These are phyloP conservation scores for Iris macrosiphon DNA, from an alignment of 106 monocot genomes.

Conservation along the genomic window DNA sequence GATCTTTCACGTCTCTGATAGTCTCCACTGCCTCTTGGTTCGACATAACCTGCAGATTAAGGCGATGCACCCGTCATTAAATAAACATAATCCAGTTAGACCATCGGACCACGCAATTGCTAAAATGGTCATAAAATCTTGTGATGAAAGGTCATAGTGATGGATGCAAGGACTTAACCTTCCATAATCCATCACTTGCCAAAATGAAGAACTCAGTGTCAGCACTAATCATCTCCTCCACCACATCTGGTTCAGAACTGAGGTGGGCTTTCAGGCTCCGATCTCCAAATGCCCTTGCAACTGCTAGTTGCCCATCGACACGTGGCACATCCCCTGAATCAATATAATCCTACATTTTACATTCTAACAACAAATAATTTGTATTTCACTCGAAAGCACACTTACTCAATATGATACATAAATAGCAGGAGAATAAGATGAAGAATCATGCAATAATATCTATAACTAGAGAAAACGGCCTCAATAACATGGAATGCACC, in stretches of 20 bases:
- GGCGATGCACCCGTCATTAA: too few relatives aligned
- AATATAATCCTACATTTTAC: too few relatives aligned
- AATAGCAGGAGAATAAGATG: too few relatives aligned
- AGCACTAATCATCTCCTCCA: conserved; percentile 28
- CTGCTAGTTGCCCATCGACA: conserved; percentile 85
- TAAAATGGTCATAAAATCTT: background rate
- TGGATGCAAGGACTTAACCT: conserved; percentile 46
- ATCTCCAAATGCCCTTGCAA: conserved; percentile 89
- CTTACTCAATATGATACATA: too few relatives aligned
- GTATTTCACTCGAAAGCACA: too few relatives aligned
- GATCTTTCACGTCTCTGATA: conserved; percentile 52
- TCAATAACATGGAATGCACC: too few relatives aligned
- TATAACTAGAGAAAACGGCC: too few relatives aligned
- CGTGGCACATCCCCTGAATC: conserved; percentile 90
- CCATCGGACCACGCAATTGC: background rate
- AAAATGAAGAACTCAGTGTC: conserved; percentile 64
- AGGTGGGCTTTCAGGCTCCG: conserved; percentile 72
- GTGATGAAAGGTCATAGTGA: background rate
- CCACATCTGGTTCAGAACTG: conserved; percentile 68
- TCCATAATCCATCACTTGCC: conserved; percentile 93
- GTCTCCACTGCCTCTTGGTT: conserved; percentile 70
- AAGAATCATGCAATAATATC: too few relatives aligned
- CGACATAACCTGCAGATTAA: conserved; percentile 44
- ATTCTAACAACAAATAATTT: too few relatives aligned
- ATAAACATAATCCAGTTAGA: background rate